Evolutionary conservation across 768 basidiomycete genomes (phyloP), one percentile per base, ranked within the genome.

Genomic region (Zangia roseola): DNA sequence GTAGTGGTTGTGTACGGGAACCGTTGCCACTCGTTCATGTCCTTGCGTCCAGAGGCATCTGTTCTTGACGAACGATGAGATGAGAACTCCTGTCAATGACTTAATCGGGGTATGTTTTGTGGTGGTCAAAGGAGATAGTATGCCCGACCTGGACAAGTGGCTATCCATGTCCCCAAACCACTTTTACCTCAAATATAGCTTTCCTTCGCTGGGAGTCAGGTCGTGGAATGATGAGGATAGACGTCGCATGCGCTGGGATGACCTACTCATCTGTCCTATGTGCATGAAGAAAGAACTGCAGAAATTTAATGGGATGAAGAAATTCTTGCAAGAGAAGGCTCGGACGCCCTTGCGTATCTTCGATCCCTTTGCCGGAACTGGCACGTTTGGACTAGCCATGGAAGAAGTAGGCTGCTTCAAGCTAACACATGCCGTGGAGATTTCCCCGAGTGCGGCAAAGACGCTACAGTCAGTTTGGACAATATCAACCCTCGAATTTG

Each of bases 391-490:
- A 43, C 62, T 76, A 17, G 86, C 79, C 0, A 65, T 89, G 66
- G 75, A 76, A 14, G 69, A 78, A 33, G 71, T 75, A 2, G 81
- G 77, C 45, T 81, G 78, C 43, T 54, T 87, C 42, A 74, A 79
- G 50, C 58, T 87, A 5, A 82, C 81, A 0, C 81, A 87, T 68
- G 78, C 82, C 0, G 67, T 90, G 37, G 90, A 92, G 55, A 82
- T 88, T 19, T 72, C 79, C n/a, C 87, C 88, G 0, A 86, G 84
- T 61, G 86, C 91, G 8, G 83, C 85, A 0, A 68, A 69, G 49
- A 88, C 89, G 1, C 69, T 86, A 14, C 69, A 67, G 90, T 86
- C 57, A 44, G 78, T 63, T 25, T 25, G 2, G 9, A 50, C 47
- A 10, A 44, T 25, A 33, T 31, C 33, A 2, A 17, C 20, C 5